Conservation (phyloP, 2,329 filamentous ascomycete species). For the Fusarium illudens region DNA sequence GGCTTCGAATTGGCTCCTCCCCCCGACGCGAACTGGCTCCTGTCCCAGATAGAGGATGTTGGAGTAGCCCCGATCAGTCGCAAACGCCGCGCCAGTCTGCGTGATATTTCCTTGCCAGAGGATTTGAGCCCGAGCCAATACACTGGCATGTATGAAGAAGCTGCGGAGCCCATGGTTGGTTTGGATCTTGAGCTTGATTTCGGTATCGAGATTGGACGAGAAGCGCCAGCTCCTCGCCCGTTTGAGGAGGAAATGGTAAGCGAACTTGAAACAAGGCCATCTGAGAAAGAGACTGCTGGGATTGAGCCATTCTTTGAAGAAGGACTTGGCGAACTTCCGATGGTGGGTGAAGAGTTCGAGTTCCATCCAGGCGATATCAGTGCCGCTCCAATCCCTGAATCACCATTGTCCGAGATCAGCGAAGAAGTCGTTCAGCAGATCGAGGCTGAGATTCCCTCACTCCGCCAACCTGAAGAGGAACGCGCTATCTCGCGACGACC, state of each 20-base stretch:
- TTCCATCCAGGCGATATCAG: not conserved
- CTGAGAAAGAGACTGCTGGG: not conserved
- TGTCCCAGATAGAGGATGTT: slow-evolving; percentile 76
- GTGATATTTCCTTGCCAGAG: slow-evolving; percentile 74
- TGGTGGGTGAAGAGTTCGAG: not conserved
- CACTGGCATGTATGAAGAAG: slow-evolving; percentile 68
- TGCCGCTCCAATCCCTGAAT: slow-evolving; percentile 64
- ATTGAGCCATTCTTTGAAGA: not conserved
- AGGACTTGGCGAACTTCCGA: not conserved
- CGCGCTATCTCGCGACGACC: slow-evolving; percentile 70
- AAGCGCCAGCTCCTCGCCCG: slow-evolving; percentile 43
- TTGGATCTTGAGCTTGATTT: slow-evolving; percentile 72
- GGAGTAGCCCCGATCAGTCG: slow-evolving; percentile 63
- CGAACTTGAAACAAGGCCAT: not conserved
- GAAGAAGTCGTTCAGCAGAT: slow-evolving; percentile 68
- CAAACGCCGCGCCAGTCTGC: slow-evolving; percentile 66
- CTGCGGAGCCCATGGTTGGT: slow-evolving; percentile 65
- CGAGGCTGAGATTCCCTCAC: slow-evolving; percentile 64
- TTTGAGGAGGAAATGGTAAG: not conserved
- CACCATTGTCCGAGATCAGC: slow-evolving; percentile 74
- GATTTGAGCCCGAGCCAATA: slow-evolving; percentile 82
- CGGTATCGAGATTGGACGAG: slow-evolving; percentile 78
- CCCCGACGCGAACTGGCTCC: slow-evolving; percentile 84
- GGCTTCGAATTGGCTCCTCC: slow-evolving; percentile 79
- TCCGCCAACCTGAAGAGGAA: slow-evolving; percentile 62